These are phyloP conservation scores for Trichoderma aggressivum DNA, from an alignment of 2,329 filamentous ascomycete genomes.

Conservation along the genomic window DNA sequence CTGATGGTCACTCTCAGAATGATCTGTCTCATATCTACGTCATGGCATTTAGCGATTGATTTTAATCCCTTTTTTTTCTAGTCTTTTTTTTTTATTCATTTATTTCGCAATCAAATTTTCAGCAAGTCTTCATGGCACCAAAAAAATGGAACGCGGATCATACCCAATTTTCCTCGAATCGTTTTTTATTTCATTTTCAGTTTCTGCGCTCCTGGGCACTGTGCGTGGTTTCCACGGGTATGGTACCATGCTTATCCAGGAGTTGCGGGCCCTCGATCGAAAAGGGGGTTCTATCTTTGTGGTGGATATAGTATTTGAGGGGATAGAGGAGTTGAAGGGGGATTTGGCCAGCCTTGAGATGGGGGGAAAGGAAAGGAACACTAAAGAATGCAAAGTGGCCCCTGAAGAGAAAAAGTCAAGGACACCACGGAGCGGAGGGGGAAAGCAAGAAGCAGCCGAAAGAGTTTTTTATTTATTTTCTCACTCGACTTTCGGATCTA, in stretches of 20 bases:
- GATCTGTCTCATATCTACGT: slow-evolving; percentile 36
- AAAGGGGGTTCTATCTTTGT: slow-evolving; percentile 25
- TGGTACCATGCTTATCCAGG: slow-evolving; percentile 19
- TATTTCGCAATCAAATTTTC: slow-evolving; percentile 29
- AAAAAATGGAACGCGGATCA: slow-evolving; percentile 39
- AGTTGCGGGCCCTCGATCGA: slow-evolving; percentile 20
- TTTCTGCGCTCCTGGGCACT: slow-evolving; percentile 23
- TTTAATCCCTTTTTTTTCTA: slow-evolving; percentile 26
- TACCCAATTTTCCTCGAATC: slow-evolving; percentile 31
- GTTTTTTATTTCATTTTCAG: slow-evolving; percentile 24
- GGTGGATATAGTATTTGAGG: slow-evolving; percentile 26
- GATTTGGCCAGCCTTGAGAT: slow-evolving; percentile 28
- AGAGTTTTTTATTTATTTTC: neutral
- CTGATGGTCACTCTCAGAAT: slow-evolving; percentile 31
- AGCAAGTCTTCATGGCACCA: slow-evolving; percentile 39
- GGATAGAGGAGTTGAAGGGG: slow-evolving; percentile 28
- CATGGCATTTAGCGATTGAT: slow-evolving; percentile 47
- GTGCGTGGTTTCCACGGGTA: slow-evolving; percentile 19
- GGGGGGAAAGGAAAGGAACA: slow-evolving; percentile 25
- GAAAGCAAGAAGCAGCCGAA: neutral
- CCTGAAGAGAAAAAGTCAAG: slow-evolving; percentile 12
- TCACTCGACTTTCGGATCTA: slow-evolving; percentile 12
- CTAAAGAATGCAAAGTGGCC: slow-evolving; percentile 34
- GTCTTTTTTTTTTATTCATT: slow-evolving; percentile 25
- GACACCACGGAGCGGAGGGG: slow-evolving; percentile 22